Evolutionary conservation across 331 rosid species (phyloP).

Genomic region (Quercus tomentella): DNA sequence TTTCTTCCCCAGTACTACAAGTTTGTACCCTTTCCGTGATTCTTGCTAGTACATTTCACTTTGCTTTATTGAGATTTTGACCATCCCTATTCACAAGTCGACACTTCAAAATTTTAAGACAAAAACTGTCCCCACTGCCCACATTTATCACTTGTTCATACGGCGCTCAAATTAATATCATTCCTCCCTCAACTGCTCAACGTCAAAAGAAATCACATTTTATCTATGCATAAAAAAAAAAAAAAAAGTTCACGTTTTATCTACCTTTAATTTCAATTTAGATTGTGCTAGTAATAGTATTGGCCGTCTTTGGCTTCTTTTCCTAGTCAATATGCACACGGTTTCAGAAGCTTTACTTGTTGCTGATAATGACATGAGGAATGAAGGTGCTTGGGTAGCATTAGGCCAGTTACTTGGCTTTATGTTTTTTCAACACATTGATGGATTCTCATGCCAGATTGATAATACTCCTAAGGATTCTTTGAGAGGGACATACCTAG

Average conservation of each 20-base stretch:
- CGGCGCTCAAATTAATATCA: not conserved
- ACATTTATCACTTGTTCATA: not conserved
- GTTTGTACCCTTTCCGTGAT: conserved; percentile 46
- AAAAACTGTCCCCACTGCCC: not conserved
- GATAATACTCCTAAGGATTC: too few species aligned
- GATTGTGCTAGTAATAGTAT: too few species aligned
- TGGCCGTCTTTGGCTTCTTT: too few species aligned
- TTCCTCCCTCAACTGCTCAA: not conserved
- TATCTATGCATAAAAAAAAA: too few species aligned
- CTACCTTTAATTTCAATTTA: too few species aligned
- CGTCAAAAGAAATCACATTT: not conserved
- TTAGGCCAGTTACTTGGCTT: fast-evolving
- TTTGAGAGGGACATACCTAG: too few species aligned
- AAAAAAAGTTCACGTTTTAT: too few species aligned
- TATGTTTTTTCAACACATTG: too few species aligned
- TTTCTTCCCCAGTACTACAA: conserved; percentile 17
- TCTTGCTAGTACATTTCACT: conserved; percentile 25
- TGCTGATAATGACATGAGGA: fast-evolving
- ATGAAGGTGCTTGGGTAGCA: fast-evolving
- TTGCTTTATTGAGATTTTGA: conserved; percentile 2
- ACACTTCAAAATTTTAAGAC: not conserved
- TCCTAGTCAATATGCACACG: too few species aligned
- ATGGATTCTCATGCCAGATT: too few species aligned
- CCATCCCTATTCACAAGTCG: not conserved
- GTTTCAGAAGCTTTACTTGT: too few species aligned